Evolutionary conservation across 1,284 basidiomycete species (phyloP).

Genomic region (Cutaneotrichosporon sp.): DNA sequence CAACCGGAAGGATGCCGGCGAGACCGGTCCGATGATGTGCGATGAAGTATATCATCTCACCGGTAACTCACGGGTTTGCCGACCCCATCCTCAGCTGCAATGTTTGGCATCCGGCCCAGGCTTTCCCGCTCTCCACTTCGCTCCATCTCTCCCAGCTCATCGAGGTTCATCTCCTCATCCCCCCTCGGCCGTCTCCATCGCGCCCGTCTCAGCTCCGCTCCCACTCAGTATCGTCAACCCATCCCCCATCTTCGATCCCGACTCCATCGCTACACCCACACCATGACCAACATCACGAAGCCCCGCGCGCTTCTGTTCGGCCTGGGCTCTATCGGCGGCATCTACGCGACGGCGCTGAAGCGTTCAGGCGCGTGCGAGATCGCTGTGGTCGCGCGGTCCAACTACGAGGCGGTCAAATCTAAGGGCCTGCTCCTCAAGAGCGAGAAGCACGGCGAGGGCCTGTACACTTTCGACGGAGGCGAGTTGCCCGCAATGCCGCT

Average conservation of each 20-base stretch:
- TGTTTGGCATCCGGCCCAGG: no score
- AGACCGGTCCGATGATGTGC: no score
- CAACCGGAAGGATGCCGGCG: no score
- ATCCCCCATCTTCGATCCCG: neutral
- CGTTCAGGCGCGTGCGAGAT: conserved; percentile 45
- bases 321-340: conserved; percentile 50
- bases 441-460: conserved; percentile 39
- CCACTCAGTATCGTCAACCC: neutral
- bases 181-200: neutral
- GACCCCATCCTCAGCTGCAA: no score
- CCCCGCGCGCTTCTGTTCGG: conserved; percentile 45
- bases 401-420: conserved; percentile 46
- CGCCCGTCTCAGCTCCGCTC: neutral
- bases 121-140: no score
- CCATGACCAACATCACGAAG: conserved; percentile 3
- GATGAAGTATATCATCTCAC: no score
- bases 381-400: conserved; percentile 51
- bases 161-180: neutral
- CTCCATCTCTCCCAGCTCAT: no score
- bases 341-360: conserved; percentile 51
- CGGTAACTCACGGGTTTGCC: no score
- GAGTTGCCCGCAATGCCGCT: conserved; percentile 8
- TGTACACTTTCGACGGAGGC: conserved; percentile 44
- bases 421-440: conserved; percentile 43
- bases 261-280: neutral